phyloP scores from a whole-genome alignment of 2,329 filamentous ascomycete species.

The Cadophora gregata region DNA sequence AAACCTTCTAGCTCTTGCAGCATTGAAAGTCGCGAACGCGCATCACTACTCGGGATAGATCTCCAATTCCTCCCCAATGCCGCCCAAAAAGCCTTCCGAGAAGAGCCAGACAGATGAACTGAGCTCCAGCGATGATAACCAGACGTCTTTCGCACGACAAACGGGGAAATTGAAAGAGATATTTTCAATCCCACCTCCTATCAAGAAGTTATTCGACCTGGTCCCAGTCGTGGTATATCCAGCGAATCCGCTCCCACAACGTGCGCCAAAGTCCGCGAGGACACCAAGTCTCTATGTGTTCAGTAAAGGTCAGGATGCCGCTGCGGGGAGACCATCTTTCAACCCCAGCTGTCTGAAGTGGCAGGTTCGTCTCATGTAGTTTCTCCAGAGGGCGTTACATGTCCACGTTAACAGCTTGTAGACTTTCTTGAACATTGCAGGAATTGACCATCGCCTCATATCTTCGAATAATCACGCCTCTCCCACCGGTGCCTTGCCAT shows the following conservation, averaged over 20 bases:
- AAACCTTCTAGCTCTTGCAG: conserved; percentile 1
- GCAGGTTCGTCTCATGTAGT: conserved; percentile 69
- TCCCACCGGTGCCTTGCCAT: conserved; percentile 85
- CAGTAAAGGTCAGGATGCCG: conserved; percentile 66
- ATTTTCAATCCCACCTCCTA: conserved; percentile 66
- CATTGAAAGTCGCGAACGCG: conserved; percentile 14
- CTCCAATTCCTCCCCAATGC: conserved; percentile 27
- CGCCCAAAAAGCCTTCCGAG: conserved; percentile 22
- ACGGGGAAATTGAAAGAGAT: conserved; percentile 34
- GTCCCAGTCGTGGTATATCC: conserved; percentile 82
- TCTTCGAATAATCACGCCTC: conserved; percentile 93
- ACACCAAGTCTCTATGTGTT: conserved; percentile 77
- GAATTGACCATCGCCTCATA: conserved; percentile 68
- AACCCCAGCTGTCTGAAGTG: conserved; percentile 95
- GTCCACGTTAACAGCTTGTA: conserved; percentile 48
- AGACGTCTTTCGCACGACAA: conserved; percentile 30
- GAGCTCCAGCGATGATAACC: conserved; percentile 10
- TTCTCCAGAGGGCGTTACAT: not conserved
- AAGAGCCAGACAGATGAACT: conserved; percentile 4
- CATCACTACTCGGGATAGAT: not conserved
- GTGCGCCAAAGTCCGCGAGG: conserved; percentile 55
- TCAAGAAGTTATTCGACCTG: conserved; percentile 82
- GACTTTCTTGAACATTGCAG: conserved; percentile 82
- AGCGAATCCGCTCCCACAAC: conserved; percentile 74
- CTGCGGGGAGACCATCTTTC: conserved; percentile 72